Conservation (phyloP, 768 basidiomycete genomes). For the Aureoboletus auriporus region DNA sequence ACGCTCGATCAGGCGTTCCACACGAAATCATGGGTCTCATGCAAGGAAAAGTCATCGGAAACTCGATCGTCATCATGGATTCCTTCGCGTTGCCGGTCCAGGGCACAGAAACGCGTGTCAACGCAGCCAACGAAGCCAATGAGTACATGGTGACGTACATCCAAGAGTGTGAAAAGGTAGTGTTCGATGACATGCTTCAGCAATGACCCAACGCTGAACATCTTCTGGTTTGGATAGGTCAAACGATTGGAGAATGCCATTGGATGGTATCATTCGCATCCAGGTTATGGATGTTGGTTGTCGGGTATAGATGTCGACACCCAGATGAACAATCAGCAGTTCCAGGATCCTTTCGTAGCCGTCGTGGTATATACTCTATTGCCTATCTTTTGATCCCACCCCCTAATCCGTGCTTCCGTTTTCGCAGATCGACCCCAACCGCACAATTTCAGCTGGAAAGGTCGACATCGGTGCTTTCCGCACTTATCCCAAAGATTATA, state of each 20-base stretch:
- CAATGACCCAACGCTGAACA: neutral
- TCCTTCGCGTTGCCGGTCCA: conserved; percentile 96
- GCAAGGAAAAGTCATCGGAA: conserved; percentile 90
- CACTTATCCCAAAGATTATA: conserved; percentile 95
- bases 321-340: conserved; percentile 92
- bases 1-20: conserved; percentile 93
- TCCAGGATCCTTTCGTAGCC: conserved; percentile 94
- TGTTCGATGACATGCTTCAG: conserved; percentile 6
- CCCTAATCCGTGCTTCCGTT: neutral
- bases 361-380: conserved; percentile 67
- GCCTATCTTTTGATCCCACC: neutral
- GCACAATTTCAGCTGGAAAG: conserved; percentile 96
- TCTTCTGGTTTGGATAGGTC: conserved; percentile 44
- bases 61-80: conserved; percentile 84
- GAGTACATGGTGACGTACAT: conserved; percentile 99
- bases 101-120: conserved; percentile 97
- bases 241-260: conserved; percentile 83
- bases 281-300: conserved; percentile 98
- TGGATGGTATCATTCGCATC: conserved; percentile 99
- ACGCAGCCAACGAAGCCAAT: conserved; percentile 91
- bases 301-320: conserved; percentile 99
- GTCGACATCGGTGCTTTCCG: conserved; percentile 99
- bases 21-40: conserved; percentile 99
- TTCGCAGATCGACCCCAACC: conserved; percentile 89
- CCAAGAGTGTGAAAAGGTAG: conserved; percentile 73